Evolutionary conservation across 495 filamentous ascomycete genomes (phyloP).

Genomic region (Usnea hakonensis): DNA sequence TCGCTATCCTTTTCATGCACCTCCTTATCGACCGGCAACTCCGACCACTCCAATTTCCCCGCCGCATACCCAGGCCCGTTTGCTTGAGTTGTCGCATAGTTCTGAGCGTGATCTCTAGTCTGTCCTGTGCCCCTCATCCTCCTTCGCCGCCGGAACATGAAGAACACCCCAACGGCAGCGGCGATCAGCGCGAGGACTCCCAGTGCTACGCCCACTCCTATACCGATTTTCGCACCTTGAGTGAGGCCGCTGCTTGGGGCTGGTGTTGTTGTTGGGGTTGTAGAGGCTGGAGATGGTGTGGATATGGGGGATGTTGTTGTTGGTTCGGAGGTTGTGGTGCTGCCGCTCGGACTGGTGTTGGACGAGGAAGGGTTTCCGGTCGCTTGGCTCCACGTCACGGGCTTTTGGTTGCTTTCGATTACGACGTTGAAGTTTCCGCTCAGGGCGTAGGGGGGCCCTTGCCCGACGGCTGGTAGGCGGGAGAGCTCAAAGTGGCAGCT

Average conservation of each 20-base stretch:
- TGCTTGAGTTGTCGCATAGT: background rate
- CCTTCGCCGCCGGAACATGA: background rate
- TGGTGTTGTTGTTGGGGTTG: background rate
- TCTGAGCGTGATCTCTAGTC: background rate
- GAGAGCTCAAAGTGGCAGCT: conserved; percentile 7
- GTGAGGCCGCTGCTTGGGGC: background rate
- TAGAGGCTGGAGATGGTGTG: background rate
- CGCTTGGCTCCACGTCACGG: background rate
- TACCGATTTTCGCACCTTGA: background rate
- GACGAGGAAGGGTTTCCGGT: background rate
- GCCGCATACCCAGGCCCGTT: background rate
- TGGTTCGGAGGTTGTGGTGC: background rate
- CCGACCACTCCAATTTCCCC: background rate
- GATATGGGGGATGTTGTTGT: background rate
- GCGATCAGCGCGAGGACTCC: background rate
- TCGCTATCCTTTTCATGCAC: background rate
- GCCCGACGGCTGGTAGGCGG: background rate
- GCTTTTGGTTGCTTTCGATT: background rate
- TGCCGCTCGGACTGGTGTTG: background rate
- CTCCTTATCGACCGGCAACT: background rate
- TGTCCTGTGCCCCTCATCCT: background rate
- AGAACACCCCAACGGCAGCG: background rate
- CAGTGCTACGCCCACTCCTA: conserved; percentile 4
- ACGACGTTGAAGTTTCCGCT: background rate
- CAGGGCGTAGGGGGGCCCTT: background rate